Evolutionary conservation across 2,329 filamentous ascomycete species (phyloP), one percentile per base, ranked within the genome.

Genomic region (Colletotrichum gloeosporioides): DNA sequence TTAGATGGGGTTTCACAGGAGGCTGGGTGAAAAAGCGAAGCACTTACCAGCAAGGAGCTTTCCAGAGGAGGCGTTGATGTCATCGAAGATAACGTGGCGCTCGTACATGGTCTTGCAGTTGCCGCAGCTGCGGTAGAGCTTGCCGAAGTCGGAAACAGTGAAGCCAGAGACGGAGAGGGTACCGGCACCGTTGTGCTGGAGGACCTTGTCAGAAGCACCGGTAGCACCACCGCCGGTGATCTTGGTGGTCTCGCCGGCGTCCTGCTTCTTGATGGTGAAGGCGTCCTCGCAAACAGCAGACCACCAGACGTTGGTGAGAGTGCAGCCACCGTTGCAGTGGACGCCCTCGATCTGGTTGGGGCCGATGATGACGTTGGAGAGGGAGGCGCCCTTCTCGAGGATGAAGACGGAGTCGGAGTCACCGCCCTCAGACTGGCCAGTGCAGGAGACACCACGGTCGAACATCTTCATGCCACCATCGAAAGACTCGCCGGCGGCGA

Each of bases 291-390:
- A 86, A 27, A 86, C 83, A 44, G 85, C 82, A 12, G 81, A 78
- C 82, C 83, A 85, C 84, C 83, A 84, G 73, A 86, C 85, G 67
- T 83, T 84, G 73, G 80, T 81, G 36, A 83, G 75, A 4, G 80
- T 82, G 79, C 88, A 89, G n/a, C 85, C 81, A 49, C 88, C 88
- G 61, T 83, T 78, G 80, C 87, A 89, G 82, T 89, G 86, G 4
- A 89, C 81, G 18, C 87, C 87, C 79, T 89, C 87, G 15, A 80
- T 81, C 72, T 88, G 86, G 79, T 87, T 82, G 25, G 82, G 80
- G 25, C 87, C 87, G 25, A 88, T 89, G 70, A 89, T 86, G 29
- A 86, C 87, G 75, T 88, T 89, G 63, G 80, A 82, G 55, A 89
- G 81, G 1, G 82, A 87, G 5, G 86, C 87, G 4, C 87, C 87